Evolutionary conservation across 192 early-diverging fungal genomes (phyloP), one percentile per base, ranked within the genome.

Genomic region (Chytriomyces sp.): DNA sequence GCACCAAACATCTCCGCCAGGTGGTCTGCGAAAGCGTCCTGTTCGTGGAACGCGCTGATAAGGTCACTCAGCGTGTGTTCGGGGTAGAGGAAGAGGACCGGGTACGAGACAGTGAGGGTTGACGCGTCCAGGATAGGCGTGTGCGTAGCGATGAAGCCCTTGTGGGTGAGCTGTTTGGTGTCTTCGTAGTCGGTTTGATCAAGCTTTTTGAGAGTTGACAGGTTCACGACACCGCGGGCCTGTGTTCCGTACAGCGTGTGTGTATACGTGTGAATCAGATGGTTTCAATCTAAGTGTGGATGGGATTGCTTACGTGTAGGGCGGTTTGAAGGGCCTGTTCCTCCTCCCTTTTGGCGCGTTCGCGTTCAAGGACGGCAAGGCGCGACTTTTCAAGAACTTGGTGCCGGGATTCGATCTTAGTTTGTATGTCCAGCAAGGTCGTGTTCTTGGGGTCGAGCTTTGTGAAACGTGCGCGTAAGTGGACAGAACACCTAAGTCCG

Each of bases 11-110:
- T 94, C 39, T 87, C 79, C 30, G 86, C 83, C 6, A 99, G 76
- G 74, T 98, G 95, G 62, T 94, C 93, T 52, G 77, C 68, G 68
- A 99, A 91, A 25, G 93, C 88, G 62, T 85, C 80, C 12, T 85
- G 74, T 81, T 98, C 98, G 80, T 94, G 82, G 71, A 96, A 96
- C 36, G 79, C 79, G 63, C 89, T 82, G 58, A 99, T 92, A 57
- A 92, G 84, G 77, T 99, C 98, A 2, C 91, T 92, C 69, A 98
- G 88, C 65, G 90, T 90, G 71, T 90, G 80, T 79, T 99, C 95
- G 28, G 98, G 98, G 75, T 99, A 99, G 75, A 98, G 77, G 63
- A 99, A 94, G 34, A 93, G 81, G 4, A 94, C 93, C 0, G 98
- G 98, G 84, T 90, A 90, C 6, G 86, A 80, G 14, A 99, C 73